Percentiles rank a stretch among this genome's conserved stretches.
Conservation (phyloP, 148 eudicot species). For the Chenopodium quinoa region DNA sequence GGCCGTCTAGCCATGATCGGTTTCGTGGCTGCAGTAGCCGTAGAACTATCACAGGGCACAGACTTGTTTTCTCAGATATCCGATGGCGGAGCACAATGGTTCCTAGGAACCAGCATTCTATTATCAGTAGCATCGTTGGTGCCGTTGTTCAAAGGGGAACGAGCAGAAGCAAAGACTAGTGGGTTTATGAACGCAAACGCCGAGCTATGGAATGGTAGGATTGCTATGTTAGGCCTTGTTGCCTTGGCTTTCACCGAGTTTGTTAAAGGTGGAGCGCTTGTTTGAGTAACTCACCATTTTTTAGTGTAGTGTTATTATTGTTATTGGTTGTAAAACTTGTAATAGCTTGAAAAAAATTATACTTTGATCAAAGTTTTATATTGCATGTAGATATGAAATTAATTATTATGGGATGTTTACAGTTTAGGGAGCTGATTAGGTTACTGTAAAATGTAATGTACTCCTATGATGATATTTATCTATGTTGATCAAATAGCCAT, state of each 20-base stretch:
- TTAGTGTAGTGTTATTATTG: too few relatives aligned
- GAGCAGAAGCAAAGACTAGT: conserved; percentile 36
- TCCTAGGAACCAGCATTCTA: conserved; percentile 53
- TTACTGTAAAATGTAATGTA: neutral
- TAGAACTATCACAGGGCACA: conserved; percentile 58
- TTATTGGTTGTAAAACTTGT: neutral
- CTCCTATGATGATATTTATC: neutral
- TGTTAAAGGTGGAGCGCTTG: conserved; percentile 64
- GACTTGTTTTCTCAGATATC: conserved; percentile 62
- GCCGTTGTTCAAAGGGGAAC: conserved; percentile 55
- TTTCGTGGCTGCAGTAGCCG: conserved; percentile 66
- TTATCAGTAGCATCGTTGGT: conserved; percentile 62
- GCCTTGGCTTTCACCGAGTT: conserved; percentile 79
- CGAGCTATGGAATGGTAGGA: conserved; percentile 77
- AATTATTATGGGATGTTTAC: neutral
- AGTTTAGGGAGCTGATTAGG: neutral
- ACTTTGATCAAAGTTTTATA: neutral
- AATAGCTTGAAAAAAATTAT: too few relatives aligned
- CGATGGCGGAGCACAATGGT: conserved; percentile 67
- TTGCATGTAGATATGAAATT: too few relatives aligned
- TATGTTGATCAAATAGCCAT: neutral
- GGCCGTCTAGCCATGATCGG: conserved; percentile 91
- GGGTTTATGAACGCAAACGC: conserved; percentile 69
- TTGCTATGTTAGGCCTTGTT: conserved; percentile 81
- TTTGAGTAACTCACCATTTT: conserved; percentile 18